Base-by-base conservation (phyloP, 306 rosid genomes). In the Casuarina equisetifolia region DNA sequence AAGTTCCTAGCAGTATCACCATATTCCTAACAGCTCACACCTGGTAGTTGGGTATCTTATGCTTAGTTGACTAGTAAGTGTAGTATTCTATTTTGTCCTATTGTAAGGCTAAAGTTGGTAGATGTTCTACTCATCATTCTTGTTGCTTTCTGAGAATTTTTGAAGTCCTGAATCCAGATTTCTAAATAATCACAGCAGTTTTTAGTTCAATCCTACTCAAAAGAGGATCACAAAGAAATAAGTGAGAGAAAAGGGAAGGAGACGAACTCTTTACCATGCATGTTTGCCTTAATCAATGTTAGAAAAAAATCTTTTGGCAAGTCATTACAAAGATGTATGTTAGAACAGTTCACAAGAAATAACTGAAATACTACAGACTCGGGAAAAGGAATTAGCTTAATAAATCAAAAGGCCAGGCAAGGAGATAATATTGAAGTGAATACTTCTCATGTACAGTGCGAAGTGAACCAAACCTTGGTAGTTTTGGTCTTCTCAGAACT, bases 401-500 rank as follows among this genome's bases (percentile, higher is more conserved):
- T 6, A 38, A 63, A 53, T 46, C 17, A 64, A 62, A 66, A 68
- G 62, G 20, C 38, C 42, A 43, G 72, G 59, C 12, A 32, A 64
- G 20, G 20, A 4, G 38, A 58, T 19, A 84, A 76, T 69, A 66
- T 69, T n/a, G 57, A 19, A 4, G 12, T 52, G 58, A 52, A 52
- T 66, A 82, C 49, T 50, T 54, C 70, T 48, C 44, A 45, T 59
- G 42, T 64, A 80, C 76, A 76, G 75, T 50, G 50, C 55, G 82
- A 63, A 78, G 57, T 70, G 72, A 80, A 19, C 42, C 85, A 79
- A 84, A 95, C 99, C 98, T 95, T 91, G 48, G 91, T 83, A 57
- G 84, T 86, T 73, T 83, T 87, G 69, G 76, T 80, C 80, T 79
- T 80, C 49, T 76, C 73, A 49, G 76, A 78, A 83, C 67, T 69